Evolutionary conservation across 495 filamentous ascomycete genomes (phyloP).

Genomic region (Aspergillus sclerotioniger): DNA sequence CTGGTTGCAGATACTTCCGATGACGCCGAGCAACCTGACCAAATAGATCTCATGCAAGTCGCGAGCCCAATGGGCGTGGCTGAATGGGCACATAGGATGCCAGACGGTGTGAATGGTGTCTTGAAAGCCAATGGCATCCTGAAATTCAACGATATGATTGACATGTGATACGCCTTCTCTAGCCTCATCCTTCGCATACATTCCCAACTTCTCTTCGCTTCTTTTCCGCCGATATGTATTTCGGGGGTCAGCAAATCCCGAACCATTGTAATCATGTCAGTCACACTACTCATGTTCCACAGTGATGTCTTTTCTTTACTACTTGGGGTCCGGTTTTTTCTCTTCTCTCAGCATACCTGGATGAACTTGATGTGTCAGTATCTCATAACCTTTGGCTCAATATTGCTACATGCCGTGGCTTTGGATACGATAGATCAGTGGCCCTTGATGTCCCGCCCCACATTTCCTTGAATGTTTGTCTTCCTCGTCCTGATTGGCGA

Average conservation of each 20-base stretch:
- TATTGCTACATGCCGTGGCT: neutral
- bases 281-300: neutral
- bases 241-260: neutral
- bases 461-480: conserved; percentile 10
- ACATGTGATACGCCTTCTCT: conserved; percentile 59
- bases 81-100: conserved; percentile 49
- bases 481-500: conserved; percentile 5
- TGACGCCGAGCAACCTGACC: conserved; percentile 32
- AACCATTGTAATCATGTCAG: neutral
- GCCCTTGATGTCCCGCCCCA: neutral
- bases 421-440: neutral
- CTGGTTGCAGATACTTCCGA: conserved; percentile 84
- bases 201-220: neutral
- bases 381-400: neutral
- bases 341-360: neutral
- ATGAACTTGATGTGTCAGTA: neutral
- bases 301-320: conserved; percentile 5
- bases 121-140: conserved; percentile 82
- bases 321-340: neutral
- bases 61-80: conserved; percentile 41
- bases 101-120: conserved; percentile 78
- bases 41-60: conserved; percentile 47
- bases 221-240: neutral
- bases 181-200: neutral
- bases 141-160: conserved; percentile 90